These are phyloP conservation scores for Aspergillus quadricinctus DNA, from an alignment of 2,329 filamentous ascomycete genomes.

Conservation along the genomic window DNA sequence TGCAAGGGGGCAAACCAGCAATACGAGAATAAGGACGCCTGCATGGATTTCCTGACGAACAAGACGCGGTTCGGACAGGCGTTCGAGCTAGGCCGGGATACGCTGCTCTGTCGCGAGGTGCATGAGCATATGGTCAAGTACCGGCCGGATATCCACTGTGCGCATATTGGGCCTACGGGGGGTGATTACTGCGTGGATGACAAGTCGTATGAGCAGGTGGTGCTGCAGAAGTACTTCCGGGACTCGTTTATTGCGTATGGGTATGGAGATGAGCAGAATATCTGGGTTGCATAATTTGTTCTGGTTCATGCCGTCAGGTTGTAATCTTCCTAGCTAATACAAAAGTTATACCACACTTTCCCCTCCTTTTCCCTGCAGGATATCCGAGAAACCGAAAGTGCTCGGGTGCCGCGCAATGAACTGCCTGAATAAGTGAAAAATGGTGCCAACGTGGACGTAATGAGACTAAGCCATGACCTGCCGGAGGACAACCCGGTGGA, in stretches of 20 bases:
- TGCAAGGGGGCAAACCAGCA: constrained; percentile 19
- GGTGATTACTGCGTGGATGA: constrained; percentile 27
- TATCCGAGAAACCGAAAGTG: constrained; percentile 15
- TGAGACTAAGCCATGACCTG: no score
- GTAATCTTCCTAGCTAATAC: no score
- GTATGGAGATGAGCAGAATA: constrained; percentile 16
- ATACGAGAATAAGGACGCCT: constrained; percentile 14
- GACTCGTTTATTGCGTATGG: constrained; percentile 22
- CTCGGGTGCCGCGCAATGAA: no score
- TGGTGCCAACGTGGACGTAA: no score
- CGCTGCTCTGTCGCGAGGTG: constrained; percentile 25
- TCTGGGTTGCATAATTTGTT: constrained; percentile 11
- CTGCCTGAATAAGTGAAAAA: no score
- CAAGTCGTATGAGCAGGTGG: constrained; percentile 18
- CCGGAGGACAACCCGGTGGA: no score
- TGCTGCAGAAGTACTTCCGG: constrained; percentile 20
- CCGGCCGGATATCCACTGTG: constrained; percentile 22
- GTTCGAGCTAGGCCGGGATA: constrained; percentile 23
- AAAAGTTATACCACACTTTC: neutral
- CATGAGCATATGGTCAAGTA: constrained; percentile 27
- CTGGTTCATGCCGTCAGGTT: neutral
- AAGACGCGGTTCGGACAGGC: constrained; percentile 20
- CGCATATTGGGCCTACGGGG: constrained; percentile 24
- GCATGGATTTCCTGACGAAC: constrained; percentile 16
- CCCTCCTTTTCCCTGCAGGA: constrained; percentile 13